Percentiles rank a stretch among this genome's conserved stretches.
These are phyloP conservation scores for Anisogramma anomala DNA, from an alignment of 2,329 filamentous ascomycete species.

Conservation along the genomic window DNA sequence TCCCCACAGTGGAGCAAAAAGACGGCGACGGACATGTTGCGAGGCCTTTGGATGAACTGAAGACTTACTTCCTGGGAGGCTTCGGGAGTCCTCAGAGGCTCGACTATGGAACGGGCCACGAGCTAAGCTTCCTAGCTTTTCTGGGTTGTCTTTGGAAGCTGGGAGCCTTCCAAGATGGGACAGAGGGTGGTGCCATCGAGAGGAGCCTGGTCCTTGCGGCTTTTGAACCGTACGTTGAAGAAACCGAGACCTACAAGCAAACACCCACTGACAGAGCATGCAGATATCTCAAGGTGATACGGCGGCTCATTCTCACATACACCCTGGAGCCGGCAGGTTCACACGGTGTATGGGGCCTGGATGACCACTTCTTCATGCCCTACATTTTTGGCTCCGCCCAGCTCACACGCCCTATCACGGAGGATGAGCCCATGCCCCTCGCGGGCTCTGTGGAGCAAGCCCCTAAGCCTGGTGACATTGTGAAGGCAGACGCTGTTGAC, in stretches of 20 bases:
- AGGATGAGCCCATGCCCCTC: slow-evolving; percentile 52
- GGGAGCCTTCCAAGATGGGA: slow-evolving; percentile 56
- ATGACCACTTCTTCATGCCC: slow-evolving; percentile 87
- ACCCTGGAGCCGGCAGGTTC: slow-evolving; percentile 91
- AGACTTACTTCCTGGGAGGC: slow-evolving; percentile 66
- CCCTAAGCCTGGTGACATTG: slow-evolving; percentile 60
- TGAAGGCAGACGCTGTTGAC: slow-evolving; percentile 52
- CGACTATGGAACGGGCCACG: slow-evolving; percentile 94
- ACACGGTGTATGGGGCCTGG: slow-evolving; percentile 96
- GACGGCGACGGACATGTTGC: slow-evolving; percentile 2
- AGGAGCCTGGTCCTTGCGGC: slow-evolving; percentile 70
- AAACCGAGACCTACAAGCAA: neutral
- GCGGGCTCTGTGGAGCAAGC: slow-evolving; percentile 67
- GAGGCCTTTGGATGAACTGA: slow-evolving; percentile 47
- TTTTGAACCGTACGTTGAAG: slow-evolving; percentile 60
- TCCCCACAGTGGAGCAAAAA: slow-evolving; percentile 10
- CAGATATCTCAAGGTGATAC: slow-evolving; percentile 70
- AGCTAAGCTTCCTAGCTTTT: slow-evolving; percentile 89
- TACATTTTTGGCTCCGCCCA: slow-evolving; percentile 96
- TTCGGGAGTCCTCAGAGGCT: slow-evolving; percentile 84
- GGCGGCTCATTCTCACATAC: slow-evolving; percentile 77
- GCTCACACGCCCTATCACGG: slow-evolving; percentile 61
- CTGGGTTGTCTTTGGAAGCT: slow-evolving; percentile 86
- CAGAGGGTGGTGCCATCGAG: slow-evolving; percentile 47
- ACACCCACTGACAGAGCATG: slow-evolving; percentile 8